Conservation (phyloP, 1,284 basidiomycete species). For the Neonothopanus nambi region DNA sequence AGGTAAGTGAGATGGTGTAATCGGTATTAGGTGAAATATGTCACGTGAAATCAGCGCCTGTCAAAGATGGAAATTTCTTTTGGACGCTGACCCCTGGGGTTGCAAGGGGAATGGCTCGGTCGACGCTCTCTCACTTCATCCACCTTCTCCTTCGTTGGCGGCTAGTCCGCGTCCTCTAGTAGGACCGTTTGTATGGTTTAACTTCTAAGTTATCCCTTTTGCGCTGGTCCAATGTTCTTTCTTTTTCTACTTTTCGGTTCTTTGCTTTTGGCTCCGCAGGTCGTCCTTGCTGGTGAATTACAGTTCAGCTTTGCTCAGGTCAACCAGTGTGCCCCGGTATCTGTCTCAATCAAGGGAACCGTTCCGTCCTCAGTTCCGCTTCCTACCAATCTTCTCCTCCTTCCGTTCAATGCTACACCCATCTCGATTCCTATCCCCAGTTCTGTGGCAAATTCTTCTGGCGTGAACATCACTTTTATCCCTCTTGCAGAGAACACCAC, state of each 20-base stretch:
- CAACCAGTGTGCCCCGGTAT: slow-evolving; percentile 55
- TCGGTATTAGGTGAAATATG: neutral
- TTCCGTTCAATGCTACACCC: slow-evolving; percentile 54
- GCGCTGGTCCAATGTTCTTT: slow-evolving; percentile 31
- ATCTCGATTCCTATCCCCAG: slow-evolving; percentile 49
- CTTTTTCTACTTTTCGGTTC: slow-evolving; percentile 37
- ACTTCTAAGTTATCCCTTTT: too few relatives aligned
- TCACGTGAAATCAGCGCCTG: slow-evolving; percentile 3
- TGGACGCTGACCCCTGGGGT: too few relatives aligned
- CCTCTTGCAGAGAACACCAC: slow-evolving; percentile 48
- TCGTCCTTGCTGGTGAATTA: slow-evolving; percentile 43
- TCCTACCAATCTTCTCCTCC: slow-evolving; percentile 50
- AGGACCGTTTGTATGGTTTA: slow-evolving; percentile 23
- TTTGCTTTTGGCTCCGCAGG: slow-evolving; percentile 46
- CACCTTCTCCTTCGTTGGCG: slow-evolving; percentile 23
- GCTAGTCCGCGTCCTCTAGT: slow-evolving; percentile 28
- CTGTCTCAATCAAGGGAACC: slow-evolving; percentile 44
- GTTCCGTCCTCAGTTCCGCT: slow-evolving; percentile 28
- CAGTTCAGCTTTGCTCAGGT: slow-evolving; percentile 51
- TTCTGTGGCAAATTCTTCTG: slow-evolving; percentile 36
- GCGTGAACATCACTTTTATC: slow-evolving; percentile 49
- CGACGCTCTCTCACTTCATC: slow-evolving; percentile 14
- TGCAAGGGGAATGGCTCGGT: too few relatives aligned
- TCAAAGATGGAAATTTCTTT: too few relatives aligned
- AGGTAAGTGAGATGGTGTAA: neutral